Percentiles rank a stretch among this genome's conserved stretches.
Conservation (phyloP, 2,329 filamentous ascomycete genomes). For the Cordyceps cicadae region DNA sequence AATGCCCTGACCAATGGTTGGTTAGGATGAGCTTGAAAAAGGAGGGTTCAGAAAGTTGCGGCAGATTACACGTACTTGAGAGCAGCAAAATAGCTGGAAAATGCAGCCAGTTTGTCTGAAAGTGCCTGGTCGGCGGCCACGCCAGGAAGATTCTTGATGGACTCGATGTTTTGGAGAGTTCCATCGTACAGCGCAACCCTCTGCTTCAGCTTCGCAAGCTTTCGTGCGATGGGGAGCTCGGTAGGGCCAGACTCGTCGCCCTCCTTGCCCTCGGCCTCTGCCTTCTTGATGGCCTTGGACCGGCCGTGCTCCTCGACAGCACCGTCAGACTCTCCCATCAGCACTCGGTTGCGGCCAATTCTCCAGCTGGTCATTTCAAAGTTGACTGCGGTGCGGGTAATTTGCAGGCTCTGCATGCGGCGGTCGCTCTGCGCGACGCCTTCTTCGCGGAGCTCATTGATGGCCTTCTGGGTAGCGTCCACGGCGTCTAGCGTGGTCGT, state of each 20-base stretch:
- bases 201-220: conserved; percentile 74
- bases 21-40: background rate
- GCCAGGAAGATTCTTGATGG: conserved; percentile 81
- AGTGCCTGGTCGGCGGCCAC: conserved; percentile 77
- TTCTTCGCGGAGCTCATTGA: conserved; percentile 80
- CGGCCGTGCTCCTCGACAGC: conserved; percentile 46
- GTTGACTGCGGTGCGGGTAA: conserved; percentile 87
- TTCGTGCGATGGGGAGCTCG: conserved; percentile 63
- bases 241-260: conserved; percentile 38
- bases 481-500: conserved; percentile 88
- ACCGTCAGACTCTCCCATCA: conserved; percentile 79
- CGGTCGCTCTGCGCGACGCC: conserved; percentile 75
- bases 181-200: conserved; percentile 85
- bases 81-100: conserved; percentile 75
- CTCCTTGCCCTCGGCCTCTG: conserved; percentile 21
- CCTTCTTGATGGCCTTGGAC: conserved; percentile 45
- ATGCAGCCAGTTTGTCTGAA: conserved; percentile 67
- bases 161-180: conserved; percentile 81
- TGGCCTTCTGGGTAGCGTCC: conserved; percentile 85
- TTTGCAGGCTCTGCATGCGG: conserved; percentile 84
- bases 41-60: background rate
- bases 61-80: conserved; percentile 55
- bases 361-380: conserved; percentile 93
- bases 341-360: conserved; percentile 81
- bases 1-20: conserved; percentile 57